Base-by-base conservation (phyloP, 805 yeast genomes). In the Monosporozyma solicola region DNA sequence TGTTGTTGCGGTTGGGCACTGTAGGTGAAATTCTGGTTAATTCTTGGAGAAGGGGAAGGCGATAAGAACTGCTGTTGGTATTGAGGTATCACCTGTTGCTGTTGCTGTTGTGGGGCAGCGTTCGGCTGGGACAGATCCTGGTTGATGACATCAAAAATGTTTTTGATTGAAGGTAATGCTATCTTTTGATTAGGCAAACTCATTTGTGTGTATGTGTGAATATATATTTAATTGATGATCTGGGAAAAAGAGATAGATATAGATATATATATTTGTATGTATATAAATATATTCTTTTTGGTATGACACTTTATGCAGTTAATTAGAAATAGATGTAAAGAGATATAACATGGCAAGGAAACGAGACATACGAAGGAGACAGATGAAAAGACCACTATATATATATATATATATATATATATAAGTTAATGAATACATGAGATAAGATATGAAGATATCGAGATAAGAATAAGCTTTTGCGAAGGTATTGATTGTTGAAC, bases 101-200 rank as follows among this genome's bases (percentile, higher is more conserved):
- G 31, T 13, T 43, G 50, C 27, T 3, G 27, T 25, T 39, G 20
- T 20, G 20, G 20, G 20, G 20, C 15, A 5, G n/a, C 4, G 33
- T 22, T 47, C 11, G 24, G 24, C 5, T 32, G 32, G 8, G 39
- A 47, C 24, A 32, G 16, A 47, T 47, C 49, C 24, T 37, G 41
- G 16, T 22, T 51, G 13, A 50, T 25, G n/a, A 48, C 32, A 13
- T 51, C 50, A 29, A 51, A 51, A 5, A 51, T 27, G 33, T 39
- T 47, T 25, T 41, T 51, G 22, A 51, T 51, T 41, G 53, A 35
- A 15, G 53, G 53, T n/a, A 51, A 22, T 41, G 41, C 33, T n/a
- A 43, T 43, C 24, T 15, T 43, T 24, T 43, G 46, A 31, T 46
- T 46, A 15, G 48, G 48, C 5, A 46, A 24, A 43, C 46, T 43